Percentiles rank a stretch among this genome's conserved stretches.
Conservation (phyloP, 2,329 filamentous ascomycete genomes). For the Aureobasidium sp. region DNA sequence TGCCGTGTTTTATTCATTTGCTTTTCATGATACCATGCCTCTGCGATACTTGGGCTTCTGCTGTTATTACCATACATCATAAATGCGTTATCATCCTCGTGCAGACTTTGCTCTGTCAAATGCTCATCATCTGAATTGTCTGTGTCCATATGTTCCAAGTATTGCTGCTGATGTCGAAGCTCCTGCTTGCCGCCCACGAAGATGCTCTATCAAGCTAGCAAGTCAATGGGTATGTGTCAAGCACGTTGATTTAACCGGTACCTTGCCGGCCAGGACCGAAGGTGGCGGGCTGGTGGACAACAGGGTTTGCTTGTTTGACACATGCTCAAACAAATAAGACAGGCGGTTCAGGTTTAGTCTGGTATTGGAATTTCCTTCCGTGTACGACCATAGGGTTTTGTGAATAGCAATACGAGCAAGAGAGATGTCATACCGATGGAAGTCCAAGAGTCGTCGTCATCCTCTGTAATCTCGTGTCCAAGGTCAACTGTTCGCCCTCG, state of each 20-base stretch:
- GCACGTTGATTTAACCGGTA: not conserved
- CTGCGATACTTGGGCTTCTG: not conserved
- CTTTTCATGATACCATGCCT: slow-evolving; percentile 9
- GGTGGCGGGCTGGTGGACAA: not conserved
- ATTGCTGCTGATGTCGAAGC: no score
- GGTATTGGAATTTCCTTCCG: not conserved
- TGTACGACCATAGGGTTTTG: not conserved
- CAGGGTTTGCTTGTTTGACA: slow-evolving; percentile 11
- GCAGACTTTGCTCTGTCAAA: not conserved
- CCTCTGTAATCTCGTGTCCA: not conserved
- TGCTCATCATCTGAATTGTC: not conserved
- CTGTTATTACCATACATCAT: not conserved
- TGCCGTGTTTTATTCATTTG: not conserved
- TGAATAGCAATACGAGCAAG: not conserved
- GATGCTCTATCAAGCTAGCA: not conserved
- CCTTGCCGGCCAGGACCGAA: not conserved
- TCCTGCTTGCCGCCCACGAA: no score
- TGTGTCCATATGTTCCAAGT: not conserved
- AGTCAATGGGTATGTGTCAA: not conserved
- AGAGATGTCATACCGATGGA: not conserved
- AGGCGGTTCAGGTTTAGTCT: not conserved
- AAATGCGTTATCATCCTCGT: not conserved
- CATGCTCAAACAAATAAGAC: slow-evolving; percentile 7
- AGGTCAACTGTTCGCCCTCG: not conserved
- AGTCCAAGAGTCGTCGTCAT: not conserved